phyloP scores from a whole-genome alignment of 83 land plant species.

The Diphasiastrum complanatum region DNA sequence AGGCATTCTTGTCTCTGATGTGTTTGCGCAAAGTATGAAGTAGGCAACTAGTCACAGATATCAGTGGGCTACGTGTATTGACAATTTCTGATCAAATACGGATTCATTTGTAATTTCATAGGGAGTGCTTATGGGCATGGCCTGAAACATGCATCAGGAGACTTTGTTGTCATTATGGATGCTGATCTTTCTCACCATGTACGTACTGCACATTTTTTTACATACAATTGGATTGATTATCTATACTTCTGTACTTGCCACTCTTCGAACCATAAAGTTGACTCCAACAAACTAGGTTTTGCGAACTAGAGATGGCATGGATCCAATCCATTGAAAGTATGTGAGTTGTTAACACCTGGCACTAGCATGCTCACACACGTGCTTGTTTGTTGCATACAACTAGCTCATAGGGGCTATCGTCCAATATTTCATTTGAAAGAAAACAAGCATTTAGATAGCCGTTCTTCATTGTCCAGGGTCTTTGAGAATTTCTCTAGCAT shows the following conservation, averaged over 20 bases:
- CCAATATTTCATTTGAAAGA: neutral
- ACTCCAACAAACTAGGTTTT: neutral
- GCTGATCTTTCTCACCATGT: conserved; percentile 98
- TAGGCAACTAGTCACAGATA: too few relatives aligned
- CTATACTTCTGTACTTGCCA: neutral
- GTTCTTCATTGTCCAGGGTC: neutral
- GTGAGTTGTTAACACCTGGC: too few relatives aligned
- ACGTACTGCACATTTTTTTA: conserved; percentile 10
- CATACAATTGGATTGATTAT: conserved; percentile 1
- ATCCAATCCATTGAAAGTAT: too few relatives aligned
- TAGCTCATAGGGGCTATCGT: neutral
- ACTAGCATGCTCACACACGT: conserved; percentile 1
- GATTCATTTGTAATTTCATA: conserved; percentile 5
- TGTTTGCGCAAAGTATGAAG: too few relatives aligned
- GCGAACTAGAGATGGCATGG: too few relatives aligned
- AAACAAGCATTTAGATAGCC: neutral
- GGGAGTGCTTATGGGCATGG: conserved; percentile 97
- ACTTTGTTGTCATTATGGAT: conserved; percentile 87
- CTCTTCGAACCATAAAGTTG: neutral
- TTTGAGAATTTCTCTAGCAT: too few relatives aligned
- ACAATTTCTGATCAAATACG: neutral
- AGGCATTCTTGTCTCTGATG: too few relatives aligned
- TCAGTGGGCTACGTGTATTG: too few relatives aligned
- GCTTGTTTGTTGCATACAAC: conserved; percentile 5
- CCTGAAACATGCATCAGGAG: conserved; percentile 86